phyloP scores from a whole-genome alignment of 163 green algal species.

The Botryococcus braunii region DNA sequence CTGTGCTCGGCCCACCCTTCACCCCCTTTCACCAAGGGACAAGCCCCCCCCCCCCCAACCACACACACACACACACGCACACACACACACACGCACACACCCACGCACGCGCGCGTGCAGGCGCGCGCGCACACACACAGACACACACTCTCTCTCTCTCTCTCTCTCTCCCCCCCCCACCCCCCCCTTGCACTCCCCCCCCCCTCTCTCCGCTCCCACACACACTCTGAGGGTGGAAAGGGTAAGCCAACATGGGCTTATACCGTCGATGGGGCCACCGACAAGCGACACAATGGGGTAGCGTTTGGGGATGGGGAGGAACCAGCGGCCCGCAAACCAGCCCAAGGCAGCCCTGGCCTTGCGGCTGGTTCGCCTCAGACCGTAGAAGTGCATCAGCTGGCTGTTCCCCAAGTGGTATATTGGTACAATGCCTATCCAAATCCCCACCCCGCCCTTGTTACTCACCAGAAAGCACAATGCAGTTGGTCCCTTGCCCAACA shows the following conservation, averaged over 20 bases:
- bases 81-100: too few species aligned
- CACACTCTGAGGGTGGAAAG: neutral
- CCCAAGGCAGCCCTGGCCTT: neutral
- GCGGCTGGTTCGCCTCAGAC: neutral
- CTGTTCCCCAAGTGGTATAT: slow-evolving; percentile 10
- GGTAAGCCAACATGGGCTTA: neutral
- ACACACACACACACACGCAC: too few species aligned
- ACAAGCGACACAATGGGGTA: neutral
- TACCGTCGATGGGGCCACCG: slow-evolving; percentile 1
- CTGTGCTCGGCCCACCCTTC: too few species aligned
- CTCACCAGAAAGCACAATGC: too few species aligned
- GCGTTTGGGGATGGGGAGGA: neutral
- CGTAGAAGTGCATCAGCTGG: slow-evolving; percentile 1
- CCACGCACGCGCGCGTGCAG: too few species aligned
- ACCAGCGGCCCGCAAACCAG: slow-evolving; percentile 4
- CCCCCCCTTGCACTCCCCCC: neutral
- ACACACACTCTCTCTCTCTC: neutral
- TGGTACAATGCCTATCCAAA: slow-evolving; percentile 2
- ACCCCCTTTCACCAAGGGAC: too few species aligned
- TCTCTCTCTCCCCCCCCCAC: too few species aligned
- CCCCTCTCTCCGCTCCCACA: neutral
- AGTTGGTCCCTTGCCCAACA: too few species aligned
- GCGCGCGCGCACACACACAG: too few species aligned
- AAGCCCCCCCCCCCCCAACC: too few species aligned
- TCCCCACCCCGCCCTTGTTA: too few species aligned